These are phyloP conservation scores for Talaromyces marneffei DNA, from an alignment of 2,329 filamentous ascomycete genomes.

Conservation along the genomic window DNA sequence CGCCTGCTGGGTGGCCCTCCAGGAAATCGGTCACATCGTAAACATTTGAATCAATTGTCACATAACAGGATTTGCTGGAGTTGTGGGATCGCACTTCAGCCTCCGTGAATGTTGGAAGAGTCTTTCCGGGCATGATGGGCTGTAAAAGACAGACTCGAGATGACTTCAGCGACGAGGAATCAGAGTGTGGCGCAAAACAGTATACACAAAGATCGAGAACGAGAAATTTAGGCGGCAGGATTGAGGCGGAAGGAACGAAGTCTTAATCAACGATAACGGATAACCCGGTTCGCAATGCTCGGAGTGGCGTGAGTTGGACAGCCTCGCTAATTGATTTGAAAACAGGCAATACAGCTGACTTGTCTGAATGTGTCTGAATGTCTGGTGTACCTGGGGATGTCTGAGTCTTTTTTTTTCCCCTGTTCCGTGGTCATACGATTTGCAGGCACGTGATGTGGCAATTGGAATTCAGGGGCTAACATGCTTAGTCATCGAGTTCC, in stretches of 20 bases:
- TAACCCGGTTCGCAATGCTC: neutral
- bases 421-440: constrained; percentile 6
- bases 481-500: neutral
- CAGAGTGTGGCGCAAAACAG: neutral
- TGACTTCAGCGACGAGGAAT: neutral
- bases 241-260: neutral
- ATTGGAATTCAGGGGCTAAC: constrained; percentile 4
- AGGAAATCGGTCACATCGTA: constrained; percentile 93
- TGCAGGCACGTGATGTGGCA: constrained; percentile 5
- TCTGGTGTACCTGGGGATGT: neutral
- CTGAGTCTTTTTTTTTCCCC: neutral
- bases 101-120: constrained; percentile 73
- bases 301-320: neutral
- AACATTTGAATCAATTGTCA: constrained; percentile 81
- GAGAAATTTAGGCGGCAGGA: neutral
- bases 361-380: neutral
- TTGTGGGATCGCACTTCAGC: constrained; percentile 79
- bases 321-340: neutral
- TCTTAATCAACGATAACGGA: neutral
- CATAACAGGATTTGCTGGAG: constrained; percentile 78
- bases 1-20: constrained; percentile 83
- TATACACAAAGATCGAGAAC: neutral
- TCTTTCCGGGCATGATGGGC: constrained; percentile 66
- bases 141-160: neutral
- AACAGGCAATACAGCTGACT: neutral